phyloP scores from a whole-genome alignment of 2,329 filamentous ascomycete genomes.

The Metarhizium anisopliae region DNA sequence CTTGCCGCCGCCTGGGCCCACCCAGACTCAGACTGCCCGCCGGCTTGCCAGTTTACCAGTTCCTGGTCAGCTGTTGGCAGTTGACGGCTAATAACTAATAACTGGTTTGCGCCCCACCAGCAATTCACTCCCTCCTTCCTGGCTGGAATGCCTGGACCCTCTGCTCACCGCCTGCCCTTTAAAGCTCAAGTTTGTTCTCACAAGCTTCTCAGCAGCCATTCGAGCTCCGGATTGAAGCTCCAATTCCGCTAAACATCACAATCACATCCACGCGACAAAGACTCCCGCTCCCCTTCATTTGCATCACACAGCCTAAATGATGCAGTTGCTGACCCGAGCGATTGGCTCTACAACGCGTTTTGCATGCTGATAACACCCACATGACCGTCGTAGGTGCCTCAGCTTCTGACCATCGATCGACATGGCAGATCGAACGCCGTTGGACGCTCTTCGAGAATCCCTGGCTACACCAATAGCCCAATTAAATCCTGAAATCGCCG shows the following conservation, averaged over 20 bases:
- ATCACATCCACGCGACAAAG: not conserved
- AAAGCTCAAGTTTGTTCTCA: not conserved
- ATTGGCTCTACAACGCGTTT: not conserved
- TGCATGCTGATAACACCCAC: conserved; percentile 1
- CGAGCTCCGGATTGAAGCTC: not conserved
- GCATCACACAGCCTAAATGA: not conserved
- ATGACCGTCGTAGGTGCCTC: not conserved
- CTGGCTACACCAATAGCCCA: conserved; percentile 45
- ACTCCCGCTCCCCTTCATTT: not conserved
- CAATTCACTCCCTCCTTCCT: too few relatives aligned
- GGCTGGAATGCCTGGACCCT: not conserved
- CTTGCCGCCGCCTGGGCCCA: too few relatives aligned
- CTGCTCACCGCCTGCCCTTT: conserved; percentile 2
- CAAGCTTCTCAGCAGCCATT: not conserved
- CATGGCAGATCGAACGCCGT: conserved; percentile 16
- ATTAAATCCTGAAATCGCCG: conserved; percentile 38
- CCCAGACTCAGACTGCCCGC: too few relatives aligned
- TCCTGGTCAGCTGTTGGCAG: not conserved
- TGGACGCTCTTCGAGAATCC: conserved; percentile 17
- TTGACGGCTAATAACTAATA: not conserved
- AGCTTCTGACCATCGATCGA: not conserved
- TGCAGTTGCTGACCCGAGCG: not conserved
- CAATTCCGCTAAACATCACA: not conserved
- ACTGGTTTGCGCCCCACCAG: not conserved
- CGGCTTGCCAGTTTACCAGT: too few relatives aligned